These are phyloP conservation scores for Batkoa obscura DNA, from an alignment of 371 early-diverging fungal genomes.

Conservation along the genomic window DNA sequence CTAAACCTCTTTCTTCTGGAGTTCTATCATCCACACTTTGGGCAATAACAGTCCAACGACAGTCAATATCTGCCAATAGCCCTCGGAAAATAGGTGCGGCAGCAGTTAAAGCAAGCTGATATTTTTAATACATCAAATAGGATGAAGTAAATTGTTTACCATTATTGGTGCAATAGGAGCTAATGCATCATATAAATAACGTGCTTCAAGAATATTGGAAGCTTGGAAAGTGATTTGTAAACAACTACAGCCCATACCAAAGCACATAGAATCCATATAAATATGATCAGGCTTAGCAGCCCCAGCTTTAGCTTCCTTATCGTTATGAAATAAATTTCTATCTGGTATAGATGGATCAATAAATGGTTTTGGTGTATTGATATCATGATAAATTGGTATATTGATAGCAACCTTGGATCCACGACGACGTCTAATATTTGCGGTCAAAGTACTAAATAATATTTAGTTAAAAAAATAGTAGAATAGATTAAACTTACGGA, in stretches of 20 bases:
- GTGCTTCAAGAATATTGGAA: constrained; percentile 84
- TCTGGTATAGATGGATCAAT: constrained; percentile 67
- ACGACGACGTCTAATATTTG: constrained; percentile 84
- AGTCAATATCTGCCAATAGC: constrained; percentile 88
- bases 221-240: constrained; percentile 98
- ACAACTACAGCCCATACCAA: constrained; percentile 99
- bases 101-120: constrained; percentile 73
- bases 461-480: neutral
- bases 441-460: constrained; percentile 56
- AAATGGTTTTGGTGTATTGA: constrained; percentile 76
- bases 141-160: constrained; percentile 14
- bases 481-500: constrained; percentile 28
- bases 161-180: constrained; percentile 88
- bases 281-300: constrained; percentile 82
- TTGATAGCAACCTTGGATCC: constrained; percentile 84
- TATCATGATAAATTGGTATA: constrained; percentile 62
- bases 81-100: constrained; percentile 91
- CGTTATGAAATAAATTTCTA: constrained; percentile 32
- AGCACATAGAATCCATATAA: constrained; percentile 98
- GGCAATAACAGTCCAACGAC: constrained; percentile 95
- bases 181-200: constrained; percentile 88
- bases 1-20: constrained; percentile 72
- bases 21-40: constrained; percentile 93
- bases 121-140: constrained; percentile 3
- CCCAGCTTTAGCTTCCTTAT: constrained; percentile 37